A percentile compares a stretch with the other conserved stretches of the same genome.
phyloP scores from a whole-genome alignment of 2,329 filamentous ascomycete species.

The Daldinia sp. region DNA sequence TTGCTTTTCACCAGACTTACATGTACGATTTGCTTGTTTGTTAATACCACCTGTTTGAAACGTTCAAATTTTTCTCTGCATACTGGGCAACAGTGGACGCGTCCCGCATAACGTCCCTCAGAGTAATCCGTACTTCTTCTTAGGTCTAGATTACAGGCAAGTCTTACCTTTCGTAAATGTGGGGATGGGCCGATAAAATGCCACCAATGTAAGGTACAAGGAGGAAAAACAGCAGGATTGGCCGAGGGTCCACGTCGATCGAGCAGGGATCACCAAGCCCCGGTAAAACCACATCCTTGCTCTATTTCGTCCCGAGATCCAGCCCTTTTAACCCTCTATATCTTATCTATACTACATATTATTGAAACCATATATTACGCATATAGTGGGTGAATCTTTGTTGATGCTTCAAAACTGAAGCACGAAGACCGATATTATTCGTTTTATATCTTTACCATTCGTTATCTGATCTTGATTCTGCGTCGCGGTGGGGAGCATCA shows the following conservation, averaged over 20 bases:
- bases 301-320: constrained; percentile 15
- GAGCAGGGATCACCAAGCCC: constrained; percentile 22
- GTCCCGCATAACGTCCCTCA: constrained; percentile 28
- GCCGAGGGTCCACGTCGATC: constrained; percentile 39
- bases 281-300: constrained; percentile 30
- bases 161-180: constrained; percentile 20
- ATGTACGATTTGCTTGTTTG: not conserved
- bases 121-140: constrained; percentile 14
- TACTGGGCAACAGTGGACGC: not conserved
- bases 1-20: not conserved
- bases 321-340: constrained; percentile 7
- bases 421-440: constrained; percentile 12
- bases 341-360: constrained; percentile 3
- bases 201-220: constrained; percentile 43
- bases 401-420: constrained; percentile 18
- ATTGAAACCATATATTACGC: constrained; percentile 14
- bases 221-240: constrained; percentile 38
- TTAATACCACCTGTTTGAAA: not conserved
- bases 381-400: not conserved
- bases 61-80: constrained; percentile 6
- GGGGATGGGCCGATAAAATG: constrained; percentile 36
- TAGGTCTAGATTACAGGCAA: constrained; percentile 24
- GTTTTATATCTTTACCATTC: constrained; percentile 18
- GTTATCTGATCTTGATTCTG: constrained; percentile 33
- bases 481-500: constrained; percentile 27